Percentiles rank a stretch among this genome's conserved stretches.
Evolutionary conservation across 1,284 basidiomycete genomes (phyloP).

Genomic region (Tremellales sp.): DNA sequence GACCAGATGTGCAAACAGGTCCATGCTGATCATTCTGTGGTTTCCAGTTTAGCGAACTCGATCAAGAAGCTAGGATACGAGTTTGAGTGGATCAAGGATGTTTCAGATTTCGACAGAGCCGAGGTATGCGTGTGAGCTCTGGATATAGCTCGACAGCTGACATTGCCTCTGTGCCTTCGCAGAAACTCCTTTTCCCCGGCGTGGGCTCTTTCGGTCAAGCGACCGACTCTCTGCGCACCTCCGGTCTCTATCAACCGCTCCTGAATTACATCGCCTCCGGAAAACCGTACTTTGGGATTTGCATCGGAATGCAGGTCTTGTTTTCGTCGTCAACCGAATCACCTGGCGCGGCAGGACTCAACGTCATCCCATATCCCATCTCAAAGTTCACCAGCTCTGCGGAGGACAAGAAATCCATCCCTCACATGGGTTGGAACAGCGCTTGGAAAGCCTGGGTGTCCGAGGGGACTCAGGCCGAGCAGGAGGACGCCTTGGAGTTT

Average conservation of each 20-base stretch:
- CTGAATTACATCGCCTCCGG: slow-evolving; percentile 81
- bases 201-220: slow-evolving; percentile 93
- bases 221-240: slow-evolving; percentile 67
- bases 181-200: slow-evolving; percentile 98
- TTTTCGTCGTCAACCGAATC: slow-evolving; percentile 79
- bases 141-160: not conserved
- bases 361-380: slow-evolving; percentile 49
- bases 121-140: slow-evolving; percentile 63
- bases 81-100: slow-evolving; percentile 84
- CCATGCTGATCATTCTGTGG: slow-evolving; percentile 1
- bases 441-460: slow-evolving; percentile 47
- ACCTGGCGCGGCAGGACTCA: slow-evolving; percentile 47
- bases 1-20: not conserved
- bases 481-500: slow-evolving; percentile 51
- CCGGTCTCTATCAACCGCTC: slow-evolving; percentile 77
- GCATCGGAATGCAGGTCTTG: slow-evolving; percentile 95
- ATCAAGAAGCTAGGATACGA: slow-evolving; percentile 78
- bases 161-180: slow-evolving; percentile 7
- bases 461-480: slow-evolving; percentile 9
- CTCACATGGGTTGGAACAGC: slow-evolving; percentile 97
- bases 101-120: slow-evolving; percentile 82
- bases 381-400: slow-evolving; percentile 39
- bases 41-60: slow-evolving; percentile 73
- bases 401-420: slow-evolving; percentile 69
- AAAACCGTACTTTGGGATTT: slow-evolving; percentile 94